Evolutionary conservation across 805 yeast genomes (phyloP).

Genomic region (Aciculoconidium aculeatum): DNA sequence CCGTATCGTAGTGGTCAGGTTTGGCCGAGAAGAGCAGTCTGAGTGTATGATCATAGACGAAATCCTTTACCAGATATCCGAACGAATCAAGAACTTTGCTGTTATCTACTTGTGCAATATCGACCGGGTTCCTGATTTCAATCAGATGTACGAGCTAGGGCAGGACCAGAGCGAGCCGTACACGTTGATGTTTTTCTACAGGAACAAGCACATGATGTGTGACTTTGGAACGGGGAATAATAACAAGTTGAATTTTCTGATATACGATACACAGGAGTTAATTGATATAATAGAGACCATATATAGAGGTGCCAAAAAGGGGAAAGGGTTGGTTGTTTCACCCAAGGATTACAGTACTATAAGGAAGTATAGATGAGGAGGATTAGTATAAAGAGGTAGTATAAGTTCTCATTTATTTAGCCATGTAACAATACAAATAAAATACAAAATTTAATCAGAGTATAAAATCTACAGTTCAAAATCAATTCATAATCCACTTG

Average conservation of each 20-base stretch:
- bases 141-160: slow-evolving; percentile 77
- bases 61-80: slow-evolving; percentile 69
- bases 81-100: slow-evolving; percentile 81
- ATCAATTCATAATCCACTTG: background rate
- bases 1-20: slow-evolving; percentile 78
- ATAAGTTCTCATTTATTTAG: background rate
- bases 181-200: slow-evolving; percentile 87
- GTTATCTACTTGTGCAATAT: slow-evolving; percentile 85
- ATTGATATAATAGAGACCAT: slow-evolving; percentile 87
- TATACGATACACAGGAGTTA: slow-evolving; percentile 78
- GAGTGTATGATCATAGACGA: slow-evolving; percentile 93
- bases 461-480: background rate
- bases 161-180: slow-evolving; percentile 55
- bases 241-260: slow-evolving; percentile 78
- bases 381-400: background rate
- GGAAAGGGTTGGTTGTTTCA: slow-evolving; percentile 83
- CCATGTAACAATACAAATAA: background rate
- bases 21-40: slow-evolving; percentile 72
- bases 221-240: slow-evolving; percentile 98
- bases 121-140: slow-evolving; percentile 85
- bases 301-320: slow-evolving; percentile 87
- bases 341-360: slow-evolving; percentile 60
- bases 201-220: slow-evolving; percentile 96
- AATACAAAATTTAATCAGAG: background rate
- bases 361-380: slow-evolving; percentile 4